Evolutionary conservation across 768 basidiomycete genomes (phyloP).

Genomic region (Phaeolepiota aurea): DNA sequence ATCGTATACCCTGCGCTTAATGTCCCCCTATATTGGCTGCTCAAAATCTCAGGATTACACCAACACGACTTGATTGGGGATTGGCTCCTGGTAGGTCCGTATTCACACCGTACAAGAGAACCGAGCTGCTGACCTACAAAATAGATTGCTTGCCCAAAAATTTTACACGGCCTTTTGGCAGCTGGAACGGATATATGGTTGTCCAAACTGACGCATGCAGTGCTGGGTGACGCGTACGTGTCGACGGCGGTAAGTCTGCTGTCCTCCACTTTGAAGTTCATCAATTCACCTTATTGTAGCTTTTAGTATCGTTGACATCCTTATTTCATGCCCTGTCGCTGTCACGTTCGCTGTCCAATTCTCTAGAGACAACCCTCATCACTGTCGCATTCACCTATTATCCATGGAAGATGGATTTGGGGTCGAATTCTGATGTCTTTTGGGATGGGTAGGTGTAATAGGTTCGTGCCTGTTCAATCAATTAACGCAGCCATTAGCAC

Average conservation of each 20-base stretch:
- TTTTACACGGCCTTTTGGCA: slow-evolving; percentile 71
- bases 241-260: slow-evolving; percentile 51
- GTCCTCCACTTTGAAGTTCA: slow-evolving; percentile 1
- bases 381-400: slow-evolving; percentile 71
- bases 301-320: slow-evolving; percentile 74
- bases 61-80: slow-evolving; percentile 23
- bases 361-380: slow-evolving; percentile 82
- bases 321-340: slow-evolving; percentile 83
- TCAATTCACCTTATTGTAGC: slow-evolving; percentile 29
- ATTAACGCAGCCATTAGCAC: no score
- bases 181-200: slow-evolving; percentile 75
- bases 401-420: slow-evolving; percentile 52
- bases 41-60: slow-evolving; percentile 53
- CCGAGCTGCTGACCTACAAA: slow-evolving; percentile 2
- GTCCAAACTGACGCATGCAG: slow-evolving; percentile 45
- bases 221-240: slow-evolving; percentile 51
- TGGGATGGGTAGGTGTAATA: slow-evolving; percentile 24
- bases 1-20: slow-evolving; percentile 79
- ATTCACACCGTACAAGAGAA: slow-evolving; percentile 1
- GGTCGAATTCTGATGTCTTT: slow-evolving; percentile 26
- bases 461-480: no score
- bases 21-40: slow-evolving; percentile 64
- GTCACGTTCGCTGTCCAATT: slow-evolving; percentile 88
- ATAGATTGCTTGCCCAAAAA: slow-evolving; percentile 67
- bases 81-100: slow-evolving; percentile 54